A percentile compares a stretch with the other conserved stretches of the same genome.
Evolutionary conservation across 2,329 filamentous ascomycete genomes (phyloP).

Genomic region (Claviceps pazoutovae): DNA sequence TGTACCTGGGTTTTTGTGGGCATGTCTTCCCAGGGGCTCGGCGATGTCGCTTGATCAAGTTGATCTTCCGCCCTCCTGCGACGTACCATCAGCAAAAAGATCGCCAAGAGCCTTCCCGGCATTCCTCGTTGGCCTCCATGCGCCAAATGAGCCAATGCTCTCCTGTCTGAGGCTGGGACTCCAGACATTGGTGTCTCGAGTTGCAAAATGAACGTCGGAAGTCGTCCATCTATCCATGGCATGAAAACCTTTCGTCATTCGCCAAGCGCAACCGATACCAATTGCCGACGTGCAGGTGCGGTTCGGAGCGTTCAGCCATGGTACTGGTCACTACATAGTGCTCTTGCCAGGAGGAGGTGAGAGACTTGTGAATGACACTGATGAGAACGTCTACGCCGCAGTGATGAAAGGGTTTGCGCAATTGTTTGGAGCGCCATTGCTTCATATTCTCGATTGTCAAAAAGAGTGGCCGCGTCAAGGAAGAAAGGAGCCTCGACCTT

Average conservation of each 20-base stretch:
- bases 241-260: neutral
- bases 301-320: neutral
- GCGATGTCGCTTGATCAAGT: too few species aligned
- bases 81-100: neutral
- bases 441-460: neutral
- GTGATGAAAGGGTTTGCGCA: neutral
- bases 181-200: neutral
- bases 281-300: neutral
- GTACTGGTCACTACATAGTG: too few species aligned
- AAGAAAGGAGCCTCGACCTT: neutral
- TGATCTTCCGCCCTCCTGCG: too few species aligned
- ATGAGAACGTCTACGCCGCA: neutral
- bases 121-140: neutral
- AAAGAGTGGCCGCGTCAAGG: neutral
- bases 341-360: too few species aligned
- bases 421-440: neutral
- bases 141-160: neutral
- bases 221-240: too few species aligned
- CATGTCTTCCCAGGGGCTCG: too few species aligned
- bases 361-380: neutral
- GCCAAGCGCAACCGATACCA: neutral
- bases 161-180: neutral
- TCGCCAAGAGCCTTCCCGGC: neutral
- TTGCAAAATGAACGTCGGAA: neutral
- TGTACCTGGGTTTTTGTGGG: neutral